phyloP scores from a whole-genome alignment of 176 grass and related monocot species.

The Bromus sterilis region DNA sequence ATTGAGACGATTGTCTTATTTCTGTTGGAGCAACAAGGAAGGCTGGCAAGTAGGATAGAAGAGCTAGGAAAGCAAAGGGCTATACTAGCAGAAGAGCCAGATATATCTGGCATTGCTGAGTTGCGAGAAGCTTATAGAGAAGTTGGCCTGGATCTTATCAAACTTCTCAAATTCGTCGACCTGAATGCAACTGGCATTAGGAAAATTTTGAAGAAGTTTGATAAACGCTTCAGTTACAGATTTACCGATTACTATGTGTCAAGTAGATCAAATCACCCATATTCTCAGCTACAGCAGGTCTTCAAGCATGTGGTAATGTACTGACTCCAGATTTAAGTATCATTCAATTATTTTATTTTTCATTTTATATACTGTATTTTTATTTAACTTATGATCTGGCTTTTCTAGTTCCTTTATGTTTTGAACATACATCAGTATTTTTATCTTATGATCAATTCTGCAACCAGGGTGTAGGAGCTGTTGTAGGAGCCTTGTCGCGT shows the following conservation, averaged over 20 bases:
- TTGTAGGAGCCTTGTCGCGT: constrained; percentile 77
- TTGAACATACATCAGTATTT: not conserved
- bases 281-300: constrained; percentile 97
- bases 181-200: constrained; percentile 94
- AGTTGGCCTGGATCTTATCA: constrained; percentile 83
- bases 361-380: not conserved
- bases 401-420: not conserved
- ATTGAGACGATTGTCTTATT: constrained; percentile 98
- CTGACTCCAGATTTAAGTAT: constrained; percentile 1
- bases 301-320: constrained; percentile 98
- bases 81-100: constrained; percentile 70
- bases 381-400: not conserved
- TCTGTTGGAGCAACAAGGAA: constrained; percentile 91
- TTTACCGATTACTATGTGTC: constrained; percentile 96
- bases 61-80: constrained; percentile 76
- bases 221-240: constrained; percentile 94
- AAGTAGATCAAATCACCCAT: constrained; percentile 97
- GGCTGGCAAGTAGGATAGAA: constrained; percentile 79
- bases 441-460: constrained; percentile 27
- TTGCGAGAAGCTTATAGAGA: constrained; percentile 83
- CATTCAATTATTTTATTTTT: not conserved
- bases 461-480: constrained; percentile 78
- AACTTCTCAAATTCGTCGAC: constrained; percentile 97
- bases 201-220: constrained; percentile 99
- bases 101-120: constrained; percentile 79